phyloP scores from a whole-genome alignment of 1,284 basidiomycete species.

The Golubevia pallescens region DNA sequence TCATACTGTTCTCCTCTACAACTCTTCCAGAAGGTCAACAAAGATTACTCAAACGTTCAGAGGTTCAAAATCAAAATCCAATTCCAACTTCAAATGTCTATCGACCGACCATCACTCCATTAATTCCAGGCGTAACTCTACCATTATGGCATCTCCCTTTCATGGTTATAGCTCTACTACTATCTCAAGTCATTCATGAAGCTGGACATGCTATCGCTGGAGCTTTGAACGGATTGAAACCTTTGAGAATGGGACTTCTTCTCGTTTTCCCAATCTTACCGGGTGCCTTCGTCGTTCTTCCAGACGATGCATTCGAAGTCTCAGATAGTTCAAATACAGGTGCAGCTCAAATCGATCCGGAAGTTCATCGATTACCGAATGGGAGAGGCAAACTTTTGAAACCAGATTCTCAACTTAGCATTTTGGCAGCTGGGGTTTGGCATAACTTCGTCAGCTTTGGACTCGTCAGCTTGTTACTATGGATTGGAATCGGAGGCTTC shows the following conservation, averaged over 20 bases:
- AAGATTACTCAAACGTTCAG: too few species aligned
- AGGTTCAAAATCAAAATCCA: too few species aligned
- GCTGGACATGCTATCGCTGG: conserved; percentile 7
- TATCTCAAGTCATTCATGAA: conserved; percentile 8
- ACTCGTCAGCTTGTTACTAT: neutral
- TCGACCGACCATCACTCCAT: neutral
- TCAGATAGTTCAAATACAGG: too few species aligned
- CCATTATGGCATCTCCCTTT: conserved; percentile 8
- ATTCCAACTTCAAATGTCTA: too few species aligned
- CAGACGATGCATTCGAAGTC: conserved; percentile 2
- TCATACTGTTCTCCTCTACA: too few species aligned
- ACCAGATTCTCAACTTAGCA: neutral
- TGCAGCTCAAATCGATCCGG: too few species aligned
- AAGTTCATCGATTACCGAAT: too few species aligned
- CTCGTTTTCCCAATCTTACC: conserved; percentile 3
- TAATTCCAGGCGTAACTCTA: conserved; percentile 7
- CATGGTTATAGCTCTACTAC: conserved; percentile 4
- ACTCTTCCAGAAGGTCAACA: too few species aligned
- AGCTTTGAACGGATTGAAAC: conserved; percentile 1
- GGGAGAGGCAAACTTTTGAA: neutral
- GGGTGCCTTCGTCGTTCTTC: conserved; percentile 7
- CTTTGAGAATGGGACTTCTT: conserved; percentile 5
- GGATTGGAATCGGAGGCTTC: neutral
- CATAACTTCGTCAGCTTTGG: neutral
- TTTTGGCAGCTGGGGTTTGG: conserved; percentile 9